Conservation (phyloP, 257 asterid species). For the Nicotiana noctiflora region DNA sequence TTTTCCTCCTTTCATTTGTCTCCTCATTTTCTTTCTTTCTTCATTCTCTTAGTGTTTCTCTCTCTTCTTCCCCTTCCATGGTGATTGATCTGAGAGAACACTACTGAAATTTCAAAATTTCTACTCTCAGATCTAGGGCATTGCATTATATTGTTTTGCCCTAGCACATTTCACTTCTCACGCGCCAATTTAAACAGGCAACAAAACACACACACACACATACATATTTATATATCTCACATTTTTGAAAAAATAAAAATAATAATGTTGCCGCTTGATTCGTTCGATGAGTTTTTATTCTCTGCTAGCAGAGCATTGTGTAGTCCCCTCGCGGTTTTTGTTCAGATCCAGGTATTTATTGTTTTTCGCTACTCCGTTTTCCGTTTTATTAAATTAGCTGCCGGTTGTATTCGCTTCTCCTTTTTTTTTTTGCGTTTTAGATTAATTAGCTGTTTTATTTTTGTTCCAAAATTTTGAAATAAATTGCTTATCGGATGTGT, state of each 20-base stretch:
- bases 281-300: slow-evolving; percentile 51
- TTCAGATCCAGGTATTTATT: slow-evolving; percentile 86
- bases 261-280: slow-evolving; percentile 51
- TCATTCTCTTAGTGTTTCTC: neutral
- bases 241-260: too few species aligned
- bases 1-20: slow-evolving; percentile 18
- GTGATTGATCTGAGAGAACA: slow-evolving; percentile 35
- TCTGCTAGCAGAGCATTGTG: slow-evolving; percentile 70
- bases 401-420: neutral
- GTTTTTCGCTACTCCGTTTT: neutral
- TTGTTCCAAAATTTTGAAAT: neutral
- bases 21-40: slow-evolving; percentile 11
- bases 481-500: neutral
- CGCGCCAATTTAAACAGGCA: neutral
- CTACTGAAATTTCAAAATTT: neutral
- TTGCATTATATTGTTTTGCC: slow-evolving; percentile 24
- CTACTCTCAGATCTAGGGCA: slow-evolving; percentile 28
- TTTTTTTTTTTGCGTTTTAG: neutral
- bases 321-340: slow-evolving; percentile 52
- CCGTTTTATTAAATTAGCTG: neutral
- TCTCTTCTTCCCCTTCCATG: slow-evolving; percentile 18
- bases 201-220: neutral
- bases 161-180: slow-evolving; percentile 9
- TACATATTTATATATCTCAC: too few species aligned
- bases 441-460: neutral